Percentiles rank a stretch among this genome's conserved stretches.
Evolutionary conservation across 192 early-diverging fungal species (phyloP).

Genomic region (Umbelopsis isabellina): DNA sequence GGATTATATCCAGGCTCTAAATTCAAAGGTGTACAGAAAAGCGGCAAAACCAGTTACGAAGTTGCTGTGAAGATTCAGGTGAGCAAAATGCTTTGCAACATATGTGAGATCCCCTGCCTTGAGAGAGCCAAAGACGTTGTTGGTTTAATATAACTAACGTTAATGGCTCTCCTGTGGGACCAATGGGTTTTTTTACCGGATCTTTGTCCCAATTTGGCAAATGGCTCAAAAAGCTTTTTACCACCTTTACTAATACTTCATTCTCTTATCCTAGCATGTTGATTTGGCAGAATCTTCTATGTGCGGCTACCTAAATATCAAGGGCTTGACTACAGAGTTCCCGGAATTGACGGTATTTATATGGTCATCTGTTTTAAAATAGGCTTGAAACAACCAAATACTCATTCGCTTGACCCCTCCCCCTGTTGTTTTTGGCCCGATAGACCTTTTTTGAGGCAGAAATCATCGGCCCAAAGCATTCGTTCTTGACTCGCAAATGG

Average conservation of each 20-base stretch:
- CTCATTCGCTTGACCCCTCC: not conserved
- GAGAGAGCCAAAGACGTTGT: too few relatives aligned
- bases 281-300: slow-evolving; percentile 72
- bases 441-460: slow-evolving; percentile 88
- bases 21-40: slow-evolving; percentile 71
- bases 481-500: slow-evolving; percentile 86
- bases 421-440: not conserved
- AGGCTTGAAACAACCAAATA: not conserved
- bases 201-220: not conserved
- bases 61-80: slow-evolving; percentile 78
- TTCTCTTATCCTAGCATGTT: slow-evolving; percentile 53
- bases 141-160: too few relatives aligned
- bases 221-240: not conserved
- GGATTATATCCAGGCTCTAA: slow-evolving; percentile 63
- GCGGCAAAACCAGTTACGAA: slow-evolving; percentile 62
- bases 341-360: slow-evolving; percentile 66
- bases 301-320: slow-evolving; percentile 84
- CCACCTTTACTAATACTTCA: not conserved
- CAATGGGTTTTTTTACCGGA: not conserved
- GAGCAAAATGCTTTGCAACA: slow-evolving; percentile 8
- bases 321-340: slow-evolving; percentile 77
- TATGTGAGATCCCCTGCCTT: too few relatives aligned
- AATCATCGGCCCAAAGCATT: slow-evolving; percentile 77
- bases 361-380: not conserved
- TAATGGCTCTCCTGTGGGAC: too few relatives aligned